Percentiles rank a stretch among this genome's conserved stretches.
phyloP scores from a whole-genome alignment of 2,329 filamentous ascomycete species.

The Venturia pyrina region DNA sequence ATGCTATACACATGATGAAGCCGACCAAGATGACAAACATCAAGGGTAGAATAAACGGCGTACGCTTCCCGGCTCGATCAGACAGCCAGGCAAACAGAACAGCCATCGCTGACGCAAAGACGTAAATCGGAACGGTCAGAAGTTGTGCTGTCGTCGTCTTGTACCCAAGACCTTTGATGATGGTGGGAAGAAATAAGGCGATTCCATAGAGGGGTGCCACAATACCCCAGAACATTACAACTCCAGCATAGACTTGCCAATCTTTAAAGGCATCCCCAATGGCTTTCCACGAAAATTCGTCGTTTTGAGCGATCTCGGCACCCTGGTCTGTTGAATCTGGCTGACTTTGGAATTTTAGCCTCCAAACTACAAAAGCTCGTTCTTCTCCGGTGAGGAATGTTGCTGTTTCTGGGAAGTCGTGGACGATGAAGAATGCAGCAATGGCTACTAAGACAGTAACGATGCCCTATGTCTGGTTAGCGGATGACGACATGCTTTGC shows the following conservation, averaged over 20 bases:
- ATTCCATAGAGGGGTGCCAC: constrained; percentile 12
- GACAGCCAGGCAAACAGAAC: constrained; percentile 26
- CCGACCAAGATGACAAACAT: constrained; percentile 25
- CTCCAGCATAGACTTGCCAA: constrained; percentile 12
- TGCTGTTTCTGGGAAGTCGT: constrained; percentile 54
- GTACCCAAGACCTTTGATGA: constrained; percentile 35
- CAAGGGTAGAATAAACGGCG: constrained; percentile 26
- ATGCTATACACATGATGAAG: constrained; percentile 29
- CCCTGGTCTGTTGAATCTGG: neutral
- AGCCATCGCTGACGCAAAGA: constrained; percentile 27
- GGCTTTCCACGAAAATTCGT: constrained; percentile 12
- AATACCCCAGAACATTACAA: constrained; percentile 9
- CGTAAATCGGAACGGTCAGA: constrained; percentile 37
- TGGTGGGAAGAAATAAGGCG: constrained; percentile 21
- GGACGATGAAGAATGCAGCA: constrained; percentile 46
- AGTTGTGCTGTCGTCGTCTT: constrained; percentile 32
- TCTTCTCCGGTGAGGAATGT: constrained; percentile 45
- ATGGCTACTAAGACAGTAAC: constrained; percentile 26
- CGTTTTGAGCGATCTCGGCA: constrained; percentile 5
- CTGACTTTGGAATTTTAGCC: constrained; percentile 33
- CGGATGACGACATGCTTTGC: neutral
- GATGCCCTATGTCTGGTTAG: constrained; percentile 14
- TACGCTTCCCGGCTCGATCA: constrained; percentile 23
- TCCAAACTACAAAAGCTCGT: constrained; percentile 47
- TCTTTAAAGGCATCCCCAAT: constrained; percentile 13